Evolutionary conservation across 306 rosid species (phyloP), one percentile per base, ranked within the genome.

Genomic region (Vicia villosa): DNA sequence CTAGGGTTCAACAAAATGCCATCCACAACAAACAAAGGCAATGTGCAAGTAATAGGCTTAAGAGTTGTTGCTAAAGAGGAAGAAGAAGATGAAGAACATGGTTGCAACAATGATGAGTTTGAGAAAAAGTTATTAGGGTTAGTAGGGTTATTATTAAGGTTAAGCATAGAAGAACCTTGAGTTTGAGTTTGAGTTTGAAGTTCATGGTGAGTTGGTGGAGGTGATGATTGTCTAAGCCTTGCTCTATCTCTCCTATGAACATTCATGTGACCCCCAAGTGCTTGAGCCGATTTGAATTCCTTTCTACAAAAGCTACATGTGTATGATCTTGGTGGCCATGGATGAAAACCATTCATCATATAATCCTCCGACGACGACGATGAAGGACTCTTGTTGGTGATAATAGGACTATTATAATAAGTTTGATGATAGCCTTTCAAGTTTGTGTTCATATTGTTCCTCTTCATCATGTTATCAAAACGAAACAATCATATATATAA

Each of bases 251-350:
- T 81, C 22, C 98, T 75, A 71, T 94, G 98, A 56, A 94, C 98
- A 83, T 94, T 94, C 97, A 94, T 90, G 55, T 89, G 98, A 19
- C 97, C 98, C 22, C 98, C 98, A 47, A 94, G 86, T 20, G 98
- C 98, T 73, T 93, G 98, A 84, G 98, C 98, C 19, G 96, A 93
- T 80, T 83, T 88, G 76, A 93, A 93, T 72, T 93, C 97, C 70
- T 89, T 90, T 32, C 80, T 88, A 82, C 98, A 93, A 77, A 90
- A 93, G 77, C 86, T 87, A 66, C 98, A 93, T 2, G 85, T 67
- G 85, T 93, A 93, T 66, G 87, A 83, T 74, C 91, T 84, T 68
- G 97, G 97, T 56, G 98, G 98, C 98, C 98, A 93, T 20, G 94
- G 82, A 57, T 8, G 21, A 17, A 87, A 79, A 21, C 84, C 98